Percentiles rank a stretch among this genome's conserved stretches.
phyloP scores from a whole-genome alignment of 768 basidiomycete genomes.

The Rossbeevera mucosa region DNA sequence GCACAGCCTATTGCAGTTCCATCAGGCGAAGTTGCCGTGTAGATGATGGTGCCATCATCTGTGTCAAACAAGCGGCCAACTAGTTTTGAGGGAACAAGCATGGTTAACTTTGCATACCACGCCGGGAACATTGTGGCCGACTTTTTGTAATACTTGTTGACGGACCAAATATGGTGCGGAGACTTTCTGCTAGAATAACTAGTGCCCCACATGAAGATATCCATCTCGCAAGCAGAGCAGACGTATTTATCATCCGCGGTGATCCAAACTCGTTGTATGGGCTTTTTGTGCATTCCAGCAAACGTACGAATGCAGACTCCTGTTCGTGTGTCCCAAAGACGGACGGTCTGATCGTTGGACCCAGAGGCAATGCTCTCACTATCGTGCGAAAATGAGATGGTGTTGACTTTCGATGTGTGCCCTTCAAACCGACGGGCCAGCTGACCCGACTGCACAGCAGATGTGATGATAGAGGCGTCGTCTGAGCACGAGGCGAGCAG shows the following conservation, averaged over 20 bases:
- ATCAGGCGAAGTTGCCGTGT: conserved; percentile 6
- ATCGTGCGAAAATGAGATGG: conserved; percentile 21
- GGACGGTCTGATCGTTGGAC: conserved; percentile 19
- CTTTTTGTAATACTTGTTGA: conserved; percentile 8
- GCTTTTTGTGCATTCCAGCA: conserved; percentile 12
- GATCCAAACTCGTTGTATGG: conserved; percentile 15
- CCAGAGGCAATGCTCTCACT: conserved; percentile 16
- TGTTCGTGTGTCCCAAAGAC: conserved; percentile 23
- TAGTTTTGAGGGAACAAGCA: conserved; percentile 1
- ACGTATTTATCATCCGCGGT: conserved; percentile 13
- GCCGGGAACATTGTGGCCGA: conserved; percentile 5
- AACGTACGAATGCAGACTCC: conserved; percentile 16
- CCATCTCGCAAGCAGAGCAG: conserved; percentile 12
- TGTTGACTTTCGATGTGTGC: conserved; percentile 15
- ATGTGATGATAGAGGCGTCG: conserved; percentile 13
- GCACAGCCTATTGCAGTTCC: conserved; percentile 5
- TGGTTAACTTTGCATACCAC: conserved; percentile 14
- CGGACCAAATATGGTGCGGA: conserved; percentile 12
- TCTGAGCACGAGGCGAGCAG: conserved; percentile 16
- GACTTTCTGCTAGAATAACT: conserved; percentile 5
- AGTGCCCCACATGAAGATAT: conserved; percentile 14
- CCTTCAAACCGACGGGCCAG: conserved; percentile 12
- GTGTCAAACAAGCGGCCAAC: conserved; percentile 4
- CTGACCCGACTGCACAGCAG: conserved; percentile 7
- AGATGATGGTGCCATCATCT: conserved; percentile 8